Base-by-base conservation (phyloP, 1,284 basidiomycete species). In the Cystobasidium slooffiae region DNA sequence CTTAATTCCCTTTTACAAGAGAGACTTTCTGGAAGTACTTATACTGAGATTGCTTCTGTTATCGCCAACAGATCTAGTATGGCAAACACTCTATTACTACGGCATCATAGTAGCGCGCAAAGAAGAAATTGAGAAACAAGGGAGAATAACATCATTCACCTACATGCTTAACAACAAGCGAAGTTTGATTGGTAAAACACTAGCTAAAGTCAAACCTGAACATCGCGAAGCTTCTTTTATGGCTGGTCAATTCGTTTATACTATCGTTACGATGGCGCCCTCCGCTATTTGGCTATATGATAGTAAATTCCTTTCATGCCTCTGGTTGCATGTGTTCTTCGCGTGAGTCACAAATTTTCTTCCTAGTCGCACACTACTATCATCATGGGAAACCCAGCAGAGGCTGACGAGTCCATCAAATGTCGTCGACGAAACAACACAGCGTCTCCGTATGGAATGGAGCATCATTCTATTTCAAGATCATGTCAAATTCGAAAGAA, bases 401-500 rank as follows among this genome's bases (percentile, higher is more conserved):
- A 31, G 31, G 31, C 31, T 31, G 31, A 31, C 31, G 31, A 31
- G 31, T 31, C 31, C 31, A 31, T 31, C 31, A 31, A 31, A 1
- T 31, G 31, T 31, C 31, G 31, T 31, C 5, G 31, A 31, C 31
- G 31, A 31, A 31, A 31, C 5, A 31, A 31, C 31, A 74, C 61
- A 76, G 68, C n/a, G 76, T 80, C 6, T 78, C 77, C 10, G 79
- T 78, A 6, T 81, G 79, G 79, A 81, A 81, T 66, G 80, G 79
- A 24, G 79, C 80, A 4, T 78, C 75, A 0, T 78, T 77, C 70
- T 77, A 76, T 55, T 46, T 78, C 62, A 72, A 75, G 69, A 73
- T 61, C 67, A 47, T 56, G 51, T 53, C n/a, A 12, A 53, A 39
- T 43, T n/a, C 20, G 10, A 39, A 41, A 55, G 55, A 55, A 47